Percentiles rank a stretch among this genome's conserved stretches.
phyloP scores from a whole-genome alignment of 192 early-diverging fungal species.

The Gryganskiella cystojenkinii region DNA sequence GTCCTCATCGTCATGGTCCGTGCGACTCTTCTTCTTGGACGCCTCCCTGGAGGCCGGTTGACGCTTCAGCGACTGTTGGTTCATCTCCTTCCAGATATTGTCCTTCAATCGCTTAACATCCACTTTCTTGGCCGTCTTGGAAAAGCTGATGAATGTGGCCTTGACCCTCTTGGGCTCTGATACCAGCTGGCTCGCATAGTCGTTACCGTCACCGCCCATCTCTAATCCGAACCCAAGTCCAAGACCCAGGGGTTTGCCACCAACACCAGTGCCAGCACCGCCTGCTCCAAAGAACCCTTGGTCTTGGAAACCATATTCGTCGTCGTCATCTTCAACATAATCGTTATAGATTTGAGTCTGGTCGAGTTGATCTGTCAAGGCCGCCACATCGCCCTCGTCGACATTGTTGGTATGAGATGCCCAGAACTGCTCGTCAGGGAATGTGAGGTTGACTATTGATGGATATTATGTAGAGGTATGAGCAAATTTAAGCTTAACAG shows the following conservation, averaged over 20 bases:
- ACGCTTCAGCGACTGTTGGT: conserved; percentile 32
- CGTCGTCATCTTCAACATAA: conserved; percentile 46
- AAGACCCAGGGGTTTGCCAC: conserved; percentile 18
- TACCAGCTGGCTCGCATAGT: conserved; percentile 58
- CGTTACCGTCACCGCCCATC: conserved; percentile 53
- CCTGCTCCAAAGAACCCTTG: conserved; percentile 46
- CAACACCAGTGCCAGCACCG: conserved; percentile 39
- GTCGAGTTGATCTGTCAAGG: conserved; percentile 39
- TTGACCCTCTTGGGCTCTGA: conserved; percentile 74
- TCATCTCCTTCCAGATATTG: conserved; percentile 91
- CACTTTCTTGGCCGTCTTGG: conserved; percentile 90
- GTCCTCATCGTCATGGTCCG: conserved; percentile 7
- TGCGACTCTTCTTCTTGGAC: conserved; percentile 28
- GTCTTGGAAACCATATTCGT: conserved; percentile 45
- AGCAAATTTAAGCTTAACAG: background rate
- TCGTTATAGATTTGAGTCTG: conserved; percentile 55
- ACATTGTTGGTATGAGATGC: conserved; percentile 52
- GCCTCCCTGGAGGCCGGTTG: conserved; percentile 11
- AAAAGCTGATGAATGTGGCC: conserved; percentile 80
- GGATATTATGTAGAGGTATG: background rate
- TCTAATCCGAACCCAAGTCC: conserved; percentile 8
- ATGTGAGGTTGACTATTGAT: conserved; percentile 31
- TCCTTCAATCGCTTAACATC: conserved; percentile 97
- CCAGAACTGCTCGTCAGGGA: conserved; percentile 58
- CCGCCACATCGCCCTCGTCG: conserved; percentile 30